These are phyloP conservation scores for Aspergillus sojae DNA, from an alignment of 2,329 filamentous ascomycete genomes.

Conservation along the genomic window DNA sequence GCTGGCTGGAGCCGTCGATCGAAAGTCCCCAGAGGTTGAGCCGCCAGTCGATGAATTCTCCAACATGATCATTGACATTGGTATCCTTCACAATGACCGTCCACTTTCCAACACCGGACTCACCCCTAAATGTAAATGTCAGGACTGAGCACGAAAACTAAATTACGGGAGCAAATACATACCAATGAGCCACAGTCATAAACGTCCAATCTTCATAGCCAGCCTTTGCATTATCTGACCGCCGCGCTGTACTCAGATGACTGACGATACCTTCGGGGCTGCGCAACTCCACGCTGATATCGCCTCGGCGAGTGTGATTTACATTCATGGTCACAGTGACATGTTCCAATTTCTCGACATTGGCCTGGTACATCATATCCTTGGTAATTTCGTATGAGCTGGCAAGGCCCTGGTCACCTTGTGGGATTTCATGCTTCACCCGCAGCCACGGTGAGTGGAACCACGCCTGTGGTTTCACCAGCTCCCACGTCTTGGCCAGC, in stretches of 20 bases:
- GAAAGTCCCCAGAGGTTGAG: slow-evolving; percentile 92
- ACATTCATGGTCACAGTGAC: slow-evolving; percentile 98
- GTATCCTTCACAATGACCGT: slow-evolving; percentile 88
- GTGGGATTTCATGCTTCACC: slow-evolving; percentile 80
- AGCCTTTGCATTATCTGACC: slow-evolving; percentile 63
- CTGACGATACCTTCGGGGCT: slow-evolving; percentile 82
- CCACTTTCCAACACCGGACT: slow-evolving; percentile 85
- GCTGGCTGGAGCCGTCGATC: slow-evolving; percentile 73
- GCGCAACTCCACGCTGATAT: slow-evolving; percentile 87
- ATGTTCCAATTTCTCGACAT: slow-evolving; percentile 86
- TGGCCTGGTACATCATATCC: slow-evolving; percentile 78
- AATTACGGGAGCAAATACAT: slow-evolving; percentile 39
- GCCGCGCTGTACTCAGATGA: slow-evolving; percentile 76
- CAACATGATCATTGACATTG: slow-evolving; percentile 72
- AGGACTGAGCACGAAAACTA: slow-evolving; percentile 8
- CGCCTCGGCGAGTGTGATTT: slow-evolving; percentile 81
- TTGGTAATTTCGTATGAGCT: slow-evolving; percentile 80
- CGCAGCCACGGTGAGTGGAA: slow-evolving; percentile 91
- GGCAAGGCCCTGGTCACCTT: slow-evolving; percentile 77
- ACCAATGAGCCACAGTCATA: slow-evolving; percentile 97
- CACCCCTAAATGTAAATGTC: slow-evolving; percentile 65
- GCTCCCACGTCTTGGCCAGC: slow-evolving; percentile 78
- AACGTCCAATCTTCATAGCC: slow-evolving; percentile 98
- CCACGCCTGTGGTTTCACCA: slow-evolving; percentile 95
- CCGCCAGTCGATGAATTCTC: slow-evolving; percentile 87